These are phyloP conservation scores for Clathrospora elynae DNA, from an alignment of 2,329 filamentous ascomycete species.

Conservation along the genomic window DNA sequence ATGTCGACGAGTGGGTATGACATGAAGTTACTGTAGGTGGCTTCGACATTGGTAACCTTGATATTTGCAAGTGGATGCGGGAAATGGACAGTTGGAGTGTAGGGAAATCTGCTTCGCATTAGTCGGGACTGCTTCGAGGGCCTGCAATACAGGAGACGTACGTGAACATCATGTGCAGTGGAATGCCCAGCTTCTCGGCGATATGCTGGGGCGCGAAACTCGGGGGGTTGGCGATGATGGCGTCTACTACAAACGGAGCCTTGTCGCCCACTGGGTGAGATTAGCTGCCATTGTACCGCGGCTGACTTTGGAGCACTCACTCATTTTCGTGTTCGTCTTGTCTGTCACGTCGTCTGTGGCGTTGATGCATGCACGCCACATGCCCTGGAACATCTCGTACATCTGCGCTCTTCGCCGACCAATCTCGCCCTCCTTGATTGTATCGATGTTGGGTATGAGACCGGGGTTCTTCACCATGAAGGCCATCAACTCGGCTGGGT, in stretches of 20 bases:
- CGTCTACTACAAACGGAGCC: slow-evolving; percentile 79
- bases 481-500: slow-evolving; percentile 81
- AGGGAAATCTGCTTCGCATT: slow-evolving; percentile 63
- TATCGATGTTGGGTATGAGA: slow-evolving; percentile 74
- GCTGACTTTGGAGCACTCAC: slow-evolving; percentile 23
- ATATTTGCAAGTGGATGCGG: slow-evolving; percentile 79
- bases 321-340: slow-evolving; percentile 63
- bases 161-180: slow-evolving; percentile 87
- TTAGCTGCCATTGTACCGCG: slow-evolving; percentile 9
- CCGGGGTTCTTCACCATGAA: slow-evolving; percentile 88
- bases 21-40: slow-evolving; percentile 78
- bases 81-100: slow-evolving; percentile 74
- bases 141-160: slow-evolving; percentile 52
- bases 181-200: slow-evolving; percentile 75
- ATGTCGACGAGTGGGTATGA: slow-evolving; percentile 80
- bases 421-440: slow-evolving; percentile 75
- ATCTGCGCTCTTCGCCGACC: slow-evolving; percentile 69
- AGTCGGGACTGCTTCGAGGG: slow-evolving; percentile 18
- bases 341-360: slow-evolving; percentile 72
- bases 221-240: slow-evolving; percentile 79
- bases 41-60: slow-evolving; percentile 72
- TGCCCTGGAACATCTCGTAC: slow-evolving; percentile 82
- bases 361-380: slow-evolving; percentile 79
- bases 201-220: slow-evolving; percentile 78
- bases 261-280: slow-evolving; percentile 58